Evolutionary conservation across 805 yeast genomes (phyloP).

Genomic region (Metschnikowia baotianmanensis): DNA sequence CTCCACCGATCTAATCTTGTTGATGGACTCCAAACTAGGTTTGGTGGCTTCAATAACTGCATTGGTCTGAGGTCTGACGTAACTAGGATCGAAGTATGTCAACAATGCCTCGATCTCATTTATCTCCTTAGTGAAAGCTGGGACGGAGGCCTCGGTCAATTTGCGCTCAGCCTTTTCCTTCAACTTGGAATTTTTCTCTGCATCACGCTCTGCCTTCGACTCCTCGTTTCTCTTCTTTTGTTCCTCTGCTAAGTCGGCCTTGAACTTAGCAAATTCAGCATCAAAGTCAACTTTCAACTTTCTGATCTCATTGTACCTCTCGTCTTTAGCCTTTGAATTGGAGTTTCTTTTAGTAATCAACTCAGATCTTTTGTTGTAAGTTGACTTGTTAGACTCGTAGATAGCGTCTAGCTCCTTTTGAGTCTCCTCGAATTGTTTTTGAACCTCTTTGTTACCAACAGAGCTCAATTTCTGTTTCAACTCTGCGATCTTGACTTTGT

Average conservation of each 20-base stretch:
- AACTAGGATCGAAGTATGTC: conserved; percentile 72
- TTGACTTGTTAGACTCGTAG: conserved; percentile 54
- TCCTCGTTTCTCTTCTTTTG: conserved; percentile 65
- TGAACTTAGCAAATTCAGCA: conserved; percentile 70
- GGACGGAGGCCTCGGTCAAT: conserved; percentile 70
- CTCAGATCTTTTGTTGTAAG: conserved; percentile 63
- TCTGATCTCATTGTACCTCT: conserved; percentile 62
- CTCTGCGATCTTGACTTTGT: conserved; percentile 70
- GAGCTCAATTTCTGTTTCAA: conserved; percentile 65
- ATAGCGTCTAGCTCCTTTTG: conserved; percentile 71
- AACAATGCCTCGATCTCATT: conserved; percentile 70
- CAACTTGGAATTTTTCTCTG: conserved; percentile 51
- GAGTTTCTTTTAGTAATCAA: conserved; percentile 65
- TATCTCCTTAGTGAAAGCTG: conserved; percentile 84
- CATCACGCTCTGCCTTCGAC: conserved; percentile 53
- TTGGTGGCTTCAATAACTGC: conserved; percentile 26
- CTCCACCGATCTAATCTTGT: conserved; percentile 49
- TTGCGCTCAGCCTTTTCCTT: conserved; percentile 61
- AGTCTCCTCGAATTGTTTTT: conserved; percentile 63
- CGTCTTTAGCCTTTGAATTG: conserved; percentile 66
- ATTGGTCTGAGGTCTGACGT: conserved; percentile 53
- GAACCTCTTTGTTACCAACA: conserved; percentile 61
- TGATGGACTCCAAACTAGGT: conserved; percentile 22
- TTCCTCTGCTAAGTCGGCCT: conserved; percentile 65
- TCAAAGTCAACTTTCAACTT: conserved; percentile 72